Evolutionary conservation across 2,329 filamentous ascomycete species (phyloP).

Genomic region (Fusarium lyarnte): DNA sequence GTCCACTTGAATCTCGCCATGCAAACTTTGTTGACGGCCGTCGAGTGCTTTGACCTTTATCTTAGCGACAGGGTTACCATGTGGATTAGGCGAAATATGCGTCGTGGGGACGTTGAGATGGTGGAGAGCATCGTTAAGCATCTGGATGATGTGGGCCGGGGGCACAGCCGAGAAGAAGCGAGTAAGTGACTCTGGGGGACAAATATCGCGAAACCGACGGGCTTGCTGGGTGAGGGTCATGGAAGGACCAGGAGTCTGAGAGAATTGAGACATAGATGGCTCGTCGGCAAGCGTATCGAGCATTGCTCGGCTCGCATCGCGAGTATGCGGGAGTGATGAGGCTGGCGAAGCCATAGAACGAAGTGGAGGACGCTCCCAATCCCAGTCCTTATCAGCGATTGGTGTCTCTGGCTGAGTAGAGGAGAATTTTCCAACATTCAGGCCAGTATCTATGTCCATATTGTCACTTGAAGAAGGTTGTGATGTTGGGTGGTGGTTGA

Average conservation of each 20-base stretch:
- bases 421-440: constrained; percentile 64
- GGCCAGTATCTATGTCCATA: constrained; percentile 75
- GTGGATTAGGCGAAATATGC: constrained; percentile 55
- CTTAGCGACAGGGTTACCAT: constrained; percentile 66
- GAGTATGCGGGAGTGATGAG: constrained; percentile 48
- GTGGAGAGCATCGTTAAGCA: constrained; percentile 83
- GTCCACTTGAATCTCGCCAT: constrained; percentile 80
- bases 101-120: constrained; percentile 83
- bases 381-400: constrained; percentile 78
- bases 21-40: constrained; percentile 74
- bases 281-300: constrained; percentile 81
- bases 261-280: constrained; percentile 88
- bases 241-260: constrained; percentile 78
- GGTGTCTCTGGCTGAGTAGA: constrained; percentile 89
- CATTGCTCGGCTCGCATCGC: constrained; percentile 53
- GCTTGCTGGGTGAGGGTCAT: constrained; percentile 89
- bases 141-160: constrained; percentile 77
- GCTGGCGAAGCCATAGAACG: constrained; percentile 59
- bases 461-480: constrained; percentile 56
- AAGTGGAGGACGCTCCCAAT: constrained; percentile 82
- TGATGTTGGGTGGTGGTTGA: constrained; percentile 72
- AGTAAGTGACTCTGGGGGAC: constrained; percentile 86
- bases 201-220: constrained; percentile 87
- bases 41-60: constrained; percentile 82
- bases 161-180: constrained; percentile 91